Conservation (phyloP, 2,329 filamentous ascomycete species). For the Aureobasidium uvarum region DNA sequence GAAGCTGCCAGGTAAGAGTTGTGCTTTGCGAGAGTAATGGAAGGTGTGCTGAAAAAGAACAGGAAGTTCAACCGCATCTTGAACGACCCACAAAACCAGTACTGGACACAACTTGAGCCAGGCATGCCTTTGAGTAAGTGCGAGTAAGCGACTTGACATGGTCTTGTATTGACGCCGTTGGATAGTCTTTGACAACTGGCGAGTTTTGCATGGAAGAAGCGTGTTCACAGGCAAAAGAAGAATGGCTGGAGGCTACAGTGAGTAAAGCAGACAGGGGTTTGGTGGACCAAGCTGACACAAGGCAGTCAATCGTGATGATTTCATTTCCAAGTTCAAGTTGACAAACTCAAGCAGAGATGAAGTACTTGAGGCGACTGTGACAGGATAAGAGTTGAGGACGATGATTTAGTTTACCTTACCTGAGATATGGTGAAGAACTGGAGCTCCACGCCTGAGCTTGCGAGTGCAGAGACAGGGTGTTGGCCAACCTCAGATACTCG, state of each 20-base stretch:
- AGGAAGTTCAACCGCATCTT: conserved; percentile 70
- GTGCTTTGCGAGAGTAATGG: background rate
- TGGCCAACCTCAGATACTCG: background rate
- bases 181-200: conserved; percentile 92
- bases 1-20: conserved; percentile 57
- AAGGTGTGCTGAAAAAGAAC: background rate
- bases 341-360: conserved; percentile 57
- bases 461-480: background rate
- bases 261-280: conserved; percentile 42
- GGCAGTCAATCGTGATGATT: conserved; percentile 76
- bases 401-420: background rate
- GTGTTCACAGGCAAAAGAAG: conserved; percentile 80
- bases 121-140: conserved; percentile 71
- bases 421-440: background rate
- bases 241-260: conserved; percentile 89
- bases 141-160: background rate
- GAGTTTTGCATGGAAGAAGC: conserved; percentile 82
- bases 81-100: conserved; percentile 63
- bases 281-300: background rate
- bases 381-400: conserved; percentile 30
- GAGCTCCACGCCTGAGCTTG: background rate
- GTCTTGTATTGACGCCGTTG: conserved; percentile 10
- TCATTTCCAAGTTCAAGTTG: conserved; percentile 70
- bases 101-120: conserved; percentile 77
- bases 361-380: conserved; percentile 37